A percentile compares a stretch with the other conserved stretches of the same genome.
Evolutionary conservation across 768 basidiomycete species (phyloP).

Genomic region (Amanita pallidorosea): DNA sequence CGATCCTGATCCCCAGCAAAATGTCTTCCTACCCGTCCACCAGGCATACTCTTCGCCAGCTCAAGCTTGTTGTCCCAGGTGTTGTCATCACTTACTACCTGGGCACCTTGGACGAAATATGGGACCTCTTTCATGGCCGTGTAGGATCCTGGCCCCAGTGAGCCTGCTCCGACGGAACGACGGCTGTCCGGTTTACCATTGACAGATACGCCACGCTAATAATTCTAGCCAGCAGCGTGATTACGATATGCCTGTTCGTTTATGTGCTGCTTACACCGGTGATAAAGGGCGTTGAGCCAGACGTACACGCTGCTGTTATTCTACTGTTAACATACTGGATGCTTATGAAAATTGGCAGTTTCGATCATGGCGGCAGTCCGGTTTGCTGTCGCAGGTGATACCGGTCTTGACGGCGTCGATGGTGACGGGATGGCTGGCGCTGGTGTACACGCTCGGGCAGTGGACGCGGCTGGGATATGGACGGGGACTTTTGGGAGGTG

Average conservation of each 20-base stretch:
- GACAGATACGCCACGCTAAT: slow-evolving; percentile 41
- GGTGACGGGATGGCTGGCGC: slow-evolving; percentile 56
- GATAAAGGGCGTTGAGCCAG: slow-evolving; percentile 54
- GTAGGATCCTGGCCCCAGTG: slow-evolving; percentile 45
- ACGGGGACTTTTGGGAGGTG: slow-evolving; percentile 54
- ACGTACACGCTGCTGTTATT: slow-evolving; percentile 35
- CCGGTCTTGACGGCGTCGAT: slow-evolving; percentile 62
- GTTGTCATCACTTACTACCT: slow-evolving; percentile 51
- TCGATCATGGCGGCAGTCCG: slow-evolving; percentile 63
- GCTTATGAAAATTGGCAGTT: slow-evolving; percentile 32
- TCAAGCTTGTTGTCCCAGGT: slow-evolving; percentile 73
- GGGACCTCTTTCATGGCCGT: slow-evolving; percentile 25
- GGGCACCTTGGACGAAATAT: slow-evolving; percentile 41
- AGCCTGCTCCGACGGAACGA: slow-evolving; percentile 13
- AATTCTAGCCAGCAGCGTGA: slow-evolving; percentile 41
- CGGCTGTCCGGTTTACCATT: neutral
- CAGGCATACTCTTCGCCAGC: slow-evolving; percentile 51
- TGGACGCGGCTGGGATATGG: slow-evolving; percentile 59
- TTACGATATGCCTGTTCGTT: slow-evolving; percentile 62
- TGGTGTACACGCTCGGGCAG: slow-evolving; percentile 51
- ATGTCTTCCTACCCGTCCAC: slow-evolving; percentile 14
- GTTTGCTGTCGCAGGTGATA: slow-evolving; percentile 55
- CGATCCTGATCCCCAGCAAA: neutral
- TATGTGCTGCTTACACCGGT: slow-evolving; percentile 63
- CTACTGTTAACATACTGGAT: neutral